phyloP scores from a whole-genome alignment of 2,329 filamentous ascomycete genomes.

The Xylariaceae sp. region DNA sequence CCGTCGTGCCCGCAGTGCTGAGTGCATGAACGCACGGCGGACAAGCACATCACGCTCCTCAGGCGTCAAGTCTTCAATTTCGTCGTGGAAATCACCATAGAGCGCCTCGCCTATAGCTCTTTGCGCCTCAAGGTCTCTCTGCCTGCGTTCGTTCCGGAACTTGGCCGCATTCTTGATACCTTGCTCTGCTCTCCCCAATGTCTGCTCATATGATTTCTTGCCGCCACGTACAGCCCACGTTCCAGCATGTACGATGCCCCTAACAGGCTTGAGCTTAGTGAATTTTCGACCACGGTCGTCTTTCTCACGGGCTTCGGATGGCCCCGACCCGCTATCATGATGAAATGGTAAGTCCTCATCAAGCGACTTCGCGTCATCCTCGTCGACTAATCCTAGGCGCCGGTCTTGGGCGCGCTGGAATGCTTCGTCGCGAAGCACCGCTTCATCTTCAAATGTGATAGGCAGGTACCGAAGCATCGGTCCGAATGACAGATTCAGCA shows the following conservation, averaged over 20 bases:
- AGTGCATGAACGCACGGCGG: constrained; percentile 88
- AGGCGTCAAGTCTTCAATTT: constrained; percentile 91
- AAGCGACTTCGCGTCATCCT: constrained; percentile 50
- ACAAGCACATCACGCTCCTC: constrained; percentile 87
- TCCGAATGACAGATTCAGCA: constrained; percentile 82
- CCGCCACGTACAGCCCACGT: constrained; percentile 56
- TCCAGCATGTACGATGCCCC: constrained; percentile 55
- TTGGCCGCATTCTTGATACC: constrained; percentile 50
- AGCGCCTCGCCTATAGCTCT: constrained; percentile 77
- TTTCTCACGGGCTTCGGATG: constrained; percentile 41
- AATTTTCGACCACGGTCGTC: constrained; percentile 35
- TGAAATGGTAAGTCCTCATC: constrained; percentile 47
- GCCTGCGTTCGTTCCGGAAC: constrained; percentile 56
- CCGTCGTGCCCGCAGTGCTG: constrained; percentile 80
- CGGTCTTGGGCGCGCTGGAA: constrained; percentile 80
- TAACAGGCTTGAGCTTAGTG: constrained; percentile 48
- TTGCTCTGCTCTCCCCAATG: constrained; percentile 49
- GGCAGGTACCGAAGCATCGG: constrained; percentile 89
- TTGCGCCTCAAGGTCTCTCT: constrained; percentile 74
- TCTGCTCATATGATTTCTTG: constrained; percentile 54
- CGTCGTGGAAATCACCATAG: constrained; percentile 86
- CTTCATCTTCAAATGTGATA: constrained; percentile 94
- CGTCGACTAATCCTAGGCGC: constrained; percentile 66
- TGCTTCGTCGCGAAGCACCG: constrained; percentile 85
- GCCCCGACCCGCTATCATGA: constrained; percentile 50